Evolutionary conservation across 2,329 filamentous ascomycete species (phyloP).

Genomic region (Cladosporium halotolerans): DNA sequence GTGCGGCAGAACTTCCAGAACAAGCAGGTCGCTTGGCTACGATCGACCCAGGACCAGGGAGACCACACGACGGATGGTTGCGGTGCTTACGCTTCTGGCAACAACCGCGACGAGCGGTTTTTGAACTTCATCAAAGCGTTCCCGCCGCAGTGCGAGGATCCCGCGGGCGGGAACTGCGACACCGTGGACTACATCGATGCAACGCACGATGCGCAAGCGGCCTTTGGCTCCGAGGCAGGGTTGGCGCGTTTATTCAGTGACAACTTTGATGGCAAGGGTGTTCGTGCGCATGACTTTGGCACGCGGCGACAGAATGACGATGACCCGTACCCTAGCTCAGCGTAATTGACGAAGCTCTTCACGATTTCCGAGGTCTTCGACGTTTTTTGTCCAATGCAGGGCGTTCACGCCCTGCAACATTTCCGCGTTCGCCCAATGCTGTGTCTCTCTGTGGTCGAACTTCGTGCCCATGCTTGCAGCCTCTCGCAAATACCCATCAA

Average conservation of each 20-base stretch:
- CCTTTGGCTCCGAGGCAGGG: constrained; percentile 28
- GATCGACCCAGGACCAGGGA: constrained; percentile 28
- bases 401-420: no score
- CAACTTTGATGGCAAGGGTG: constrained; percentile 29
- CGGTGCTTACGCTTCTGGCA: constrained; percentile 25
- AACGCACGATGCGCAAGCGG: constrained; percentile 28
- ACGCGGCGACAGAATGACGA: constrained; percentile 23
- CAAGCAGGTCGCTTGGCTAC: constrained; percentile 29
- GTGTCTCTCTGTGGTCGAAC: no score
- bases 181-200: constrained; percentile 28
- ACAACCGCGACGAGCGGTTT: constrained; percentile 31
- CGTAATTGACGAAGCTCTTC: no score
- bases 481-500: no score
- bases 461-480: no score
- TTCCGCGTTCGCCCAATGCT: no score
- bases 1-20: constrained; percentile 26
- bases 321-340: not conserved
- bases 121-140: constrained; percentile 31
- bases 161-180: constrained; percentile 21
- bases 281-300: constrained; percentile 27
- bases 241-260: constrained; percentile 29
- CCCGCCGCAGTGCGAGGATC: constrained; percentile 23
- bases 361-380: no score
- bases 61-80: constrained; percentile 27
- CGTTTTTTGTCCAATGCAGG: no score